Conservation (phyloP, 495 filamentous ascomycete species). For the Hyaloscypha variabilis region DNA sequence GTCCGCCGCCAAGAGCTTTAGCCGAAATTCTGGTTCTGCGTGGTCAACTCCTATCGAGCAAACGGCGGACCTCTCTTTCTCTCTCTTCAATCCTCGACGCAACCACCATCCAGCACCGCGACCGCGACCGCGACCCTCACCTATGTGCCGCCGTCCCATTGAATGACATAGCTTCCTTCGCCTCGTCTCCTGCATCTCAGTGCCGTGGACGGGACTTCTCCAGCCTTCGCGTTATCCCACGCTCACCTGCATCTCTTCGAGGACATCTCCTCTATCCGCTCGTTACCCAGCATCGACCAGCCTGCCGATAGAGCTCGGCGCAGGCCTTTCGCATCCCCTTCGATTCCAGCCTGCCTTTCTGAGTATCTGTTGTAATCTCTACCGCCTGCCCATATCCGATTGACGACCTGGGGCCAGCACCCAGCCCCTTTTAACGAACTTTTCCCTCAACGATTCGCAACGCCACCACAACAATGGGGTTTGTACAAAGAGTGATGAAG, state of each 20-base stretch:
- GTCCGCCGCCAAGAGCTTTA: constrained; percentile 10
- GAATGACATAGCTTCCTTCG: constrained; percentile 19
- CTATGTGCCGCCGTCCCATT: constrained; percentile 6
- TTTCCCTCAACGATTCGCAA: constrained; percentile 18
- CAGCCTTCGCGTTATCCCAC: constrained; percentile 29
- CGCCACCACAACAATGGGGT: constrained; percentile 47
- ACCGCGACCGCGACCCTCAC: not conserved
- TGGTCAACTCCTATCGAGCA: constrained; percentile 25
- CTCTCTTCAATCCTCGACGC: constrained; percentile 14
- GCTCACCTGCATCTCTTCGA: constrained; percentile 36
- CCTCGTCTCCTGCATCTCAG: constrained; percentile 15
- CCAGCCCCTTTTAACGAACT: constrained; percentile 20
- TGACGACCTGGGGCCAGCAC: constrained; percentile 8
- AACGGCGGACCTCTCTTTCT: constrained; percentile 4
- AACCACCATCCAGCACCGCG: constrained; percentile 12
- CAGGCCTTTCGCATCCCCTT: constrained; percentile 16
- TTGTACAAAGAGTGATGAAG: constrained; percentile 55
- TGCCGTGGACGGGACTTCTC: constrained; percentile 19
- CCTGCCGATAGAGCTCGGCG: constrained; percentile 16
- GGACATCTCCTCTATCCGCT: constrained; percentile 44
- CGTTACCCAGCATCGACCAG: constrained; percentile 26
- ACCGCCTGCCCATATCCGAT: constrained; percentile 6
- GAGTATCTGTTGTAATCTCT: constrained; percentile 30
- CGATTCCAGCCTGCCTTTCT: constrained; percentile 34
- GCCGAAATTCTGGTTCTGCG: constrained; percentile 8